phyloP scores from a whole-genome alignment of 805 yeast species.

The Scheffersomyces spartinae region DNA sequence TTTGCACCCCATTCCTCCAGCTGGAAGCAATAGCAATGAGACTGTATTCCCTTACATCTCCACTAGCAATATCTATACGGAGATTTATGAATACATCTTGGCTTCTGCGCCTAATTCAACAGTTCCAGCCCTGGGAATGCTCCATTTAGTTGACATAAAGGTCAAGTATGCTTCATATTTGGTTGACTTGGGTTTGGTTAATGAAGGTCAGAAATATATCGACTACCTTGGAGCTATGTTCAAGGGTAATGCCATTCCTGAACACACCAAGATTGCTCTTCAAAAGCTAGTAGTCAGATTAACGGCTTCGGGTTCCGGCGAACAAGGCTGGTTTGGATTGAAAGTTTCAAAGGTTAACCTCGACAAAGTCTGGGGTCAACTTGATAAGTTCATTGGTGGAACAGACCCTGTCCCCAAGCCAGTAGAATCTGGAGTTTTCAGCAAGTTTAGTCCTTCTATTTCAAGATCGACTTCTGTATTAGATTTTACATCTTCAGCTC shows the following conservation, averaged over 20 bases:
- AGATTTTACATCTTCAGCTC: conserved; percentile 15
- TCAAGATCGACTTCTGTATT: conserved; percentile 40
- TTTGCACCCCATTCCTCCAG: conserved; percentile 15
- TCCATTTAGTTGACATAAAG: conserved; percentile 50
- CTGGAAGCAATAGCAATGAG: too few species aligned
- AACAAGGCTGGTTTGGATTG: conserved; percentile 63
- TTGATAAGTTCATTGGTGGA: conserved; percentile 87
- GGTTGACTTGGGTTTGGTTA: conserved; percentile 51
- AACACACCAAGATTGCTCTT: too few species aligned
- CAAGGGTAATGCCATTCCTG: too few species aligned
- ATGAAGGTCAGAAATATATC: conserved; percentile 51
- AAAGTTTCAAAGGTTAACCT: conserved; percentile 47
- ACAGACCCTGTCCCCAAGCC: conserved; percentile 34
- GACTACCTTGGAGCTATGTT: conserved; percentile 35
- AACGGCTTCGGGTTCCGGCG: conserved; percentile 22
- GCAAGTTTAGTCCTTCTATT: conserved; percentile 59
- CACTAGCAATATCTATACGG: conserved; percentile 41
- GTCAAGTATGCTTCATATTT: conserved; percentile 56
- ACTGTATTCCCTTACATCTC: conserved; percentile 17
- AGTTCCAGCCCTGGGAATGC: conserved; percentile 27
- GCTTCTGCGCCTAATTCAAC: conserved; percentile 16
- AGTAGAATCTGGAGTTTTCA: conserved; percentile 46
- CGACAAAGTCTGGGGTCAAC: conserved; percentile 80
- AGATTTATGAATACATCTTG: conserved; percentile 52
- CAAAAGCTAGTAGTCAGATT: conserved; percentile 31